Conservation (phyloP, 805 yeast species). For the Kodamaea hsintzibuensis region DNA sequence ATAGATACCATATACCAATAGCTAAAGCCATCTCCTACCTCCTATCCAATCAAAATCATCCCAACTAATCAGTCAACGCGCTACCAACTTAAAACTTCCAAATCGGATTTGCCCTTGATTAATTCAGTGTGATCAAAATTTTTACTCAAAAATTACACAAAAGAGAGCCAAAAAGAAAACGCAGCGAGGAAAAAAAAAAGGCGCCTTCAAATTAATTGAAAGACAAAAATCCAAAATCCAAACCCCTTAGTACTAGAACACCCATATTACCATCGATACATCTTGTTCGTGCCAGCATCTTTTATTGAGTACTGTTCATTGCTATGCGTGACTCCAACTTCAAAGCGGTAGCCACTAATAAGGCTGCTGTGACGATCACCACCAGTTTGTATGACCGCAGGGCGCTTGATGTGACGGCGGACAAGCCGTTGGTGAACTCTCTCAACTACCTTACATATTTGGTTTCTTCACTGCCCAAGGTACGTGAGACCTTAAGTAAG, state of each 20-base stretch:
- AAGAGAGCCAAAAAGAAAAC: neutral
- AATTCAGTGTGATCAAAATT: constrained; percentile 1
- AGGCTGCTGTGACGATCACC: constrained; percentile 91
- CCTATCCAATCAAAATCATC: neutral
- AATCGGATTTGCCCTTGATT: constrained; percentile 4
- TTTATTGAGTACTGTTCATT: neutral
- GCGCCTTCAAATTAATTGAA: neutral
- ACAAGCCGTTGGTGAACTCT: constrained; percentile 88
- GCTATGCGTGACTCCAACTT: constrained; percentile 88
- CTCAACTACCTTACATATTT: constrained; percentile 86
- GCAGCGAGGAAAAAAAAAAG: constrained; percentile 1
- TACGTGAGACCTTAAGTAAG: constrained; percentile 80
- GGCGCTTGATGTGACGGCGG: constrained; percentile 87
- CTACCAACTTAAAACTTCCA: neutral
- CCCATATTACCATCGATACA: neutral
- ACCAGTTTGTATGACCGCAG: constrained; percentile 88
- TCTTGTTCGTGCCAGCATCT: constrained; percentile 1
- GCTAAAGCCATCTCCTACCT: neutral
- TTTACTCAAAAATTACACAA: neutral
- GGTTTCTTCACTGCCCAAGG: constrained; percentile 82
- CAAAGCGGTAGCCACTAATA: constrained; percentile 72
- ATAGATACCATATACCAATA: neutral
- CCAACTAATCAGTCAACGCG: neutral
- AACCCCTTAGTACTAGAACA: constrained; percentile 2
- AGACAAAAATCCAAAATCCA: neutral